Percentiles rank a stretch among this genome's conserved stretches.
Conservation (phyloP, 2,329 filamentous ascomycete genomes). For the Colletotrichum falcatum region DNA sequence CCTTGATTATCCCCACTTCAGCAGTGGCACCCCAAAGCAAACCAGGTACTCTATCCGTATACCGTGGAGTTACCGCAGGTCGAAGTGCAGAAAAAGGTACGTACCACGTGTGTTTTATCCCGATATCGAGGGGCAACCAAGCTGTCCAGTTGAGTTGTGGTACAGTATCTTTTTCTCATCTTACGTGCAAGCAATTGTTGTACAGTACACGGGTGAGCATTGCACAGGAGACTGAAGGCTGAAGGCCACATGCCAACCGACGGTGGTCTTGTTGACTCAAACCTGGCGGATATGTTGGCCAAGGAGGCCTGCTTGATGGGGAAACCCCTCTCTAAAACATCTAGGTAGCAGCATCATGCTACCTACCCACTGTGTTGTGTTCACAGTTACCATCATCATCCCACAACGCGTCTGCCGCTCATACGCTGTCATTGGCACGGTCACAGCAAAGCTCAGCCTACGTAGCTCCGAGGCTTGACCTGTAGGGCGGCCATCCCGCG, state of each 20-base stretch:
- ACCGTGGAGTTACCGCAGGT: not conserved
- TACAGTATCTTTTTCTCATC: conserved; percentile 4
- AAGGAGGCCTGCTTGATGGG: not conserved
- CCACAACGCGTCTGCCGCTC: not conserved
- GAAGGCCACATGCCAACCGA: conserved; percentile 3
- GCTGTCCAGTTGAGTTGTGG: conserved; percentile 10
- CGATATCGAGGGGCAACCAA: conserved; percentile 29
- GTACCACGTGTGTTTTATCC: not conserved
- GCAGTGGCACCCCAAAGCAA: not conserved
- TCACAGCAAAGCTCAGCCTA: conserved; percentile 20
- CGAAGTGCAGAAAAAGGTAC: conserved; percentile 8
- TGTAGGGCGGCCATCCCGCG: conserved; percentile 37
- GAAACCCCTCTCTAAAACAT: not conserved
- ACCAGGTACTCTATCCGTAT: conserved; percentile 15
- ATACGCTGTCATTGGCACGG: conserved; percentile 22
- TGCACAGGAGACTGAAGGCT: not conserved
- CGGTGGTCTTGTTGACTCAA: conserved; percentile 17
- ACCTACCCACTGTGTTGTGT: not conserved
- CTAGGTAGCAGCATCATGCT: not conserved
- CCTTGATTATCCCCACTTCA: conserved; percentile 11
- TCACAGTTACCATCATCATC: not conserved
- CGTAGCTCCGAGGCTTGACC: conserved; percentile 8
- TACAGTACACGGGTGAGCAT: not conserved
- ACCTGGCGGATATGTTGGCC: conserved; percentile 10
- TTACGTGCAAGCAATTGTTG: conserved; percentile 7